Percentiles rank a stretch among this genome's conserved stretches.
phyloP scores from a whole-genome alignment of 805 yeast genomes.

The Candida gorgasii region DNA sequence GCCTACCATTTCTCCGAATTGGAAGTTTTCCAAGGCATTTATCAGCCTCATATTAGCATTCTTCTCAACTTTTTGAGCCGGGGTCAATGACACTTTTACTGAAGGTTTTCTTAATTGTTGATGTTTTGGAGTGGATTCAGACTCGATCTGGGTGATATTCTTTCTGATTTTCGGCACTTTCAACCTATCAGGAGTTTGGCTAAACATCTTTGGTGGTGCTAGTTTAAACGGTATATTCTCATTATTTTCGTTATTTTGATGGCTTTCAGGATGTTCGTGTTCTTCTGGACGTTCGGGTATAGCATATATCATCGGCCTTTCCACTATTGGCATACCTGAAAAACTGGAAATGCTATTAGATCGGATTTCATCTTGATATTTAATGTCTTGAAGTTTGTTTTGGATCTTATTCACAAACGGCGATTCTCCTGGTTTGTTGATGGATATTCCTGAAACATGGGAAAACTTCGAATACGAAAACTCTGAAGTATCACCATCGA shows the following conservation, averaged over 20 bases:
- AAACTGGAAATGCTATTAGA: slow-evolving; percentile 2
- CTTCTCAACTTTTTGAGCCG: slow-evolving; percentile 53
- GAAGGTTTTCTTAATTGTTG: slow-evolving; percentile 24
- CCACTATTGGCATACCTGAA: background rate
- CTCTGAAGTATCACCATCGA: slow-evolving; percentile 28
- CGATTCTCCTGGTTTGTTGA: slow-evolving; percentile 16
- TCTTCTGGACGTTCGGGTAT: slow-evolving; percentile 12
- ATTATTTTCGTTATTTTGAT: slow-evolving; percentile 14
- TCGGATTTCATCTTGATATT: slow-evolving; percentile 5
- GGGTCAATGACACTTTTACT: slow-evolving; percentile 46
- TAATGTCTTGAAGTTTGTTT: slow-evolving; percentile 15
- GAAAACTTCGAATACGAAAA: slow-evolving; percentile 41
- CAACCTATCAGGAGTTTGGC: slow-evolving; percentile 7
- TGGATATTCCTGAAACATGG: slow-evolving; percentile 18
- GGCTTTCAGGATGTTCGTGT: too few species aligned
- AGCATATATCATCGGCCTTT: slow-evolving; percentile 10
- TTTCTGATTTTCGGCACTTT: slow-evolving; percentile 9
- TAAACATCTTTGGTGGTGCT: background rate
- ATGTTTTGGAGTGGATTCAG: slow-evolving; percentile 20
- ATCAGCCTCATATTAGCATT: slow-evolving; percentile 36
- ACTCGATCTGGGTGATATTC: background rate
- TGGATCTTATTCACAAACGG: slow-evolving; percentile 34
- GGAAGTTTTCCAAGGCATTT: slow-evolving; percentile 49
- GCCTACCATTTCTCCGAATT: slow-evolving; percentile 68
- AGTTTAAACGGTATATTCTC: slow-evolving; percentile 13